These are phyloP conservation scores for Fusarium sp. DNA, from an alignment of 2,329 filamentous ascomycete genomes.

Conservation along the genomic window DNA sequence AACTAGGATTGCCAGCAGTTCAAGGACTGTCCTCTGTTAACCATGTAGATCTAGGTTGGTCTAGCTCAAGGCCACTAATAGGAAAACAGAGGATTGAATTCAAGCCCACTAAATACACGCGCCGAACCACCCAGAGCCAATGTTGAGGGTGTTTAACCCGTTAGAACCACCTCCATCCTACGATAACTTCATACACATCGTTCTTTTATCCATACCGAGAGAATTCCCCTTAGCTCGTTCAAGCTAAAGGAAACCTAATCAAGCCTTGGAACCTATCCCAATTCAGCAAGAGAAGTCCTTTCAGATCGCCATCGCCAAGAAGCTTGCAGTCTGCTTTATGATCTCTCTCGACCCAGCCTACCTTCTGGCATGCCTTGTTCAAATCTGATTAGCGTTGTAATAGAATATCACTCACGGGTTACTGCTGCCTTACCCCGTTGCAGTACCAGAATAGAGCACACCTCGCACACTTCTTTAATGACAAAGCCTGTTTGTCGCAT, in stretches of 20 bases:
- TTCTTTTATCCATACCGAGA: too few species aligned
- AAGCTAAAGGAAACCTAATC: not conserved
- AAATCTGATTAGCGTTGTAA: not conserved
- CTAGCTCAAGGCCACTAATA: too few species aligned
- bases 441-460: slow-evolving; percentile 3
- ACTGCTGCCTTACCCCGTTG: not conserved
- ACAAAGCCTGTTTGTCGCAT: not conserved
- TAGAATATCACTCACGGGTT: fast-evolving
- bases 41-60: too few species aligned
- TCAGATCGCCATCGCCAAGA: not conserved
- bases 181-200: too few species aligned
- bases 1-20: too few species aligned
- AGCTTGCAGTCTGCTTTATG: not conserved
- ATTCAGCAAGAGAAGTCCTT: not conserved
- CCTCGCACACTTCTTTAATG: not conserved
- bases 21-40: too few species aligned
- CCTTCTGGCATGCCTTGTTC: not conserved
- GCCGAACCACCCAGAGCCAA: too few species aligned
- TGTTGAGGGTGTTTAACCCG: too few species aligned
- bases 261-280: not conserved
- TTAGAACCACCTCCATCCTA: too few species aligned
- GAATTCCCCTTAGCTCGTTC: too few species aligned
- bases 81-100: too few species aligned
- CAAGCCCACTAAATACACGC: too few species aligned
- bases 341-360: not conserved